Conservation (phyloP, 225 moss, liverwort and hornwort species). For the Physcomitrellopsis africana region DNA sequence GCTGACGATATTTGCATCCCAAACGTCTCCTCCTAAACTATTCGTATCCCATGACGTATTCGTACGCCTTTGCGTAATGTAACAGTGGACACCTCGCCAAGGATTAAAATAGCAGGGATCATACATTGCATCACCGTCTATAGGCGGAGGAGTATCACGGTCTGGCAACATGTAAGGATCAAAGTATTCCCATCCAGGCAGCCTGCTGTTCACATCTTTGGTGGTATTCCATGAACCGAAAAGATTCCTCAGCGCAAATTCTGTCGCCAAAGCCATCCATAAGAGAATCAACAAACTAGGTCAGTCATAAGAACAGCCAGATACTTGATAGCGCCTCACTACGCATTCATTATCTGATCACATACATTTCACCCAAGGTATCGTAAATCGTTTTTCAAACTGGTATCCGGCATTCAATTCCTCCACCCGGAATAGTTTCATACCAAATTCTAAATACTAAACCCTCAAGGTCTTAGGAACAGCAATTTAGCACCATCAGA, state of each 20-base stretch:
- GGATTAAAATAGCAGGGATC: background rate
- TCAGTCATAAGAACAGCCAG: background rate
- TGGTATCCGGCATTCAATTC: background rate
- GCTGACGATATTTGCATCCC: background rate
- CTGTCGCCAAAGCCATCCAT: background rate
- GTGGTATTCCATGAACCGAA: background rate
- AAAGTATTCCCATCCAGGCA: background rate
- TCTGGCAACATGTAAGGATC: background rate
- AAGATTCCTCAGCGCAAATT: background rate
- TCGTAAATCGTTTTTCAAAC: background rate
- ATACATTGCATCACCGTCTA: rapidly evolving
- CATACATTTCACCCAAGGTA: background rate
- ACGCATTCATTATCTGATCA: background rate
- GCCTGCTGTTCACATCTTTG: background rate
- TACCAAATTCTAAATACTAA: background rate
- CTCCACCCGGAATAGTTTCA: background rate
- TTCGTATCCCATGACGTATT: background rate
- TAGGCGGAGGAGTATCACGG: too few relatives aligned
- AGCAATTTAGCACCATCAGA: background rate
- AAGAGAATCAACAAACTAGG: background rate
- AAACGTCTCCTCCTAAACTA: rapidly evolving
- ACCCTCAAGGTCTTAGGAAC: background rate
- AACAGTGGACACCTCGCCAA: constrained; percentile 31
- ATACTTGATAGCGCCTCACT: background rate
- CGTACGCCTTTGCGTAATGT: background rate